Base-by-base conservation (phyloP, 2,329 filamentous ascomycete species). In the Diaporthe nobilis region DNA sequence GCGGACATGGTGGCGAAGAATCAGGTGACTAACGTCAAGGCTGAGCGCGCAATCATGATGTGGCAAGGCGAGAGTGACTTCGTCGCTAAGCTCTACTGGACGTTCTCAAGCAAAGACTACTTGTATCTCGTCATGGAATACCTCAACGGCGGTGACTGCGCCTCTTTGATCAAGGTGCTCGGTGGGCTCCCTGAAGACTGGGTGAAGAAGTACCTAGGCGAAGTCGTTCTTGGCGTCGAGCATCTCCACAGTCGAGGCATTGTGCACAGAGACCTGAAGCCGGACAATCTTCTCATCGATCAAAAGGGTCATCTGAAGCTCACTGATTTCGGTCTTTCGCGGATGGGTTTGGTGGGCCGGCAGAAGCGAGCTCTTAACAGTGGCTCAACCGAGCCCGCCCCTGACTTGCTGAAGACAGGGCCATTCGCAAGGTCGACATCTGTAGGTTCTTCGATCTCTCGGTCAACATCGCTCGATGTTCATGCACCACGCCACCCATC, bases 1-100 rank as follows among this genome's bases (percentile, higher is more conserved):
- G 96, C 97, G n/a, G 97, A 99, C 87, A 99, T 99, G 97, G 95
- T 99, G 77, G 97, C 97, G 77, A 99, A 99, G 85, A 99, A 99
- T 83, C 97, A 99, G 83, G 96, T 99, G 80, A 98, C 97, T 79
- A 99, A 99, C 82, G 97, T 99, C 81, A 98, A 99, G 85, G 97
- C 97, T 12, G 97, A 99, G 85, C 92, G 97, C 79, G 97, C 97
- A 31, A 99, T 99, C 82, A 98, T 99, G 97, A 99, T 99, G 97
- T 98, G 97, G 95, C 97, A 99, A 86, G 97, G 97, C 31, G 95
- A 98, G 84, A 99, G 97, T 83, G 97, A 99, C 76, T 99, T 99
- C 83, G 97, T 99, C 75, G 97, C 97, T 37, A 99, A 99, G 86
- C 90, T 99, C 17, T 99, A 98, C 86, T 99, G 97, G 97, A 99